Conservation (phyloP, 768 basidiomycete species). For the Lactarius quietus region DNA sequence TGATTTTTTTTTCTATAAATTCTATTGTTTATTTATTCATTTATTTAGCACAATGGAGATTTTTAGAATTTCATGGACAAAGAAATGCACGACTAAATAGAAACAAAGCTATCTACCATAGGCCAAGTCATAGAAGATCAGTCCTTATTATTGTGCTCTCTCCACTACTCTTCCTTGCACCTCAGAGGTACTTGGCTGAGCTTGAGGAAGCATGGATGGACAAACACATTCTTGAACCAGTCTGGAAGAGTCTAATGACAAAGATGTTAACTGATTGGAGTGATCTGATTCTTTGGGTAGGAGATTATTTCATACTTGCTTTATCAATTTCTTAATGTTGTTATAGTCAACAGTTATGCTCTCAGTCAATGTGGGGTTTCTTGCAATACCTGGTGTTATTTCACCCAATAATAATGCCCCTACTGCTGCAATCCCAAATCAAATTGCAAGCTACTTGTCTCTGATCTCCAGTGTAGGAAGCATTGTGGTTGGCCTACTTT, state of each 20-base stretch:
- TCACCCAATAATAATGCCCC: neutral
- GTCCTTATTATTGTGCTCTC: neutral
- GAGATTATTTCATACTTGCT: neutral
- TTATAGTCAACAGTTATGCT: conserved; percentile 33
- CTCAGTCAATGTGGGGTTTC: conserved; percentile 34
- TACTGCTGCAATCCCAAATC: conserved; percentile 36
- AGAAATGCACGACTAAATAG: neutral
- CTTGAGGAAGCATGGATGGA: neutral
- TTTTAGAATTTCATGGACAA: neutral
- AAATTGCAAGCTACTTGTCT: conserved; percentile 49
- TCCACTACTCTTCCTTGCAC: neutral
- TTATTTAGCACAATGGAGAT: neutral
- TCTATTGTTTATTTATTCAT: neutral
- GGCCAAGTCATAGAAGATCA: neutral
- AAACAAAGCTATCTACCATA: neutral
- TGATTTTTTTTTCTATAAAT: neutral
- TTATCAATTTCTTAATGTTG: neutral
- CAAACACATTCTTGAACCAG: neutral
- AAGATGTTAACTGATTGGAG: neutral
- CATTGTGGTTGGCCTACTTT: conserved; percentile 44
- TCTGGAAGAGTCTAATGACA: neutral
- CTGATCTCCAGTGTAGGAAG: conserved; percentile 44
- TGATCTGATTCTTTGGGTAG: conserved; percentile 5
- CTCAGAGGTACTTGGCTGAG: neutral
- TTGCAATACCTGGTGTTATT: conserved; percentile 33